Evolutionary conservation across 768 basidiomycete genomes (phyloP).

Genomic region (Gymnopilus dilepis): DNA sequence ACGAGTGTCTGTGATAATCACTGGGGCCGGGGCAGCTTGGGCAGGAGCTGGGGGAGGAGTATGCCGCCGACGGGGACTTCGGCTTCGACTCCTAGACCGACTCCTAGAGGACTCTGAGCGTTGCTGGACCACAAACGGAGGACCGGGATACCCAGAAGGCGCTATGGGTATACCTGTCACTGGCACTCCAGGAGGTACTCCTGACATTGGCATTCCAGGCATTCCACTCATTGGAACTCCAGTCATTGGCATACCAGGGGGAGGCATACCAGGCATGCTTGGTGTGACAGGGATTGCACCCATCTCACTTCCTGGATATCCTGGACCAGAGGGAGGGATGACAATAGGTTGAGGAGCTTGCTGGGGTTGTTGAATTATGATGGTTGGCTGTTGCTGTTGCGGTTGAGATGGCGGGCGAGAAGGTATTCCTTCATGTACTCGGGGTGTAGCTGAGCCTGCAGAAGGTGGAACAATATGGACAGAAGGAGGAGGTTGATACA

Average conservation of each 20-base stretch:
- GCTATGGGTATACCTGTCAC: constrained; percentile 21
- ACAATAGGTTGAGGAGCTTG: constrained; percentile 27
- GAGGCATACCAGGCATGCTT: not conserved
- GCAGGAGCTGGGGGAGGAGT: constrained; percentile 16
- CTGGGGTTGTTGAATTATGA: constrained; percentile 34
- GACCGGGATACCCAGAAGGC: not conserved
- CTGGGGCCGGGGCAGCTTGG: constrained; percentile 18
- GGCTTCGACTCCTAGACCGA: constrained; percentile 20
- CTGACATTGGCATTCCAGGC: constrained; percentile 2
- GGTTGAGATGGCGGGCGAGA: constrained; percentile 19
- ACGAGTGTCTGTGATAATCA: constrained; percentile 26
- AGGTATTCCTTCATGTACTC: constrained; percentile 1
- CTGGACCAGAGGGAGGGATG: constrained; percentile 19
- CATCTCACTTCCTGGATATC: constrained; percentile 8
- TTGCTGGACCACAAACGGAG: constrained; percentile 24
- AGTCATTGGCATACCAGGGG: constrained; percentile 8
- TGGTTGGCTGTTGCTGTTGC: constrained; percentile 32
- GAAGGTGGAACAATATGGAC: constrained; percentile 27
- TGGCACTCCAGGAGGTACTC: constrained; percentile 18
- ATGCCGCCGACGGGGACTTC: constrained; percentile 15
- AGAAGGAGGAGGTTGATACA: constrained; percentile 12
- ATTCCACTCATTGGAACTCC: constrained; percentile 9
- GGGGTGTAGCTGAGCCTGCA: constrained; percentile 15
- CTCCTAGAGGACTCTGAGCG: constrained; percentile 23
- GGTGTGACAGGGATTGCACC: constrained; percentile 11